These are phyloP conservation scores for Pestalotiopsis sp. DNA, from an alignment of 2,329 filamentous ascomycete species.

Conservation along the genomic window DNA sequence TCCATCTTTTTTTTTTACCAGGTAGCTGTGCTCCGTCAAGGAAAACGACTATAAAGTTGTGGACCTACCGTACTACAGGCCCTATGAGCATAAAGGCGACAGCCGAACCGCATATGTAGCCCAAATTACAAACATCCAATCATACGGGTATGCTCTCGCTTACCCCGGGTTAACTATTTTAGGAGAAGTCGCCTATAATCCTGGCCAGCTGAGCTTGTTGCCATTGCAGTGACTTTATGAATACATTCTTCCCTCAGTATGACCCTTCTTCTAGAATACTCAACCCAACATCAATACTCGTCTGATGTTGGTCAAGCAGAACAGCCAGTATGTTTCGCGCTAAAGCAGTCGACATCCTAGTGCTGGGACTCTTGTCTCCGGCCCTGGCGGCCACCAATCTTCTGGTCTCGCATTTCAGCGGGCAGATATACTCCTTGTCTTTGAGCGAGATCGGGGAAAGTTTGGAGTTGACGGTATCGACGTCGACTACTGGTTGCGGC, in stretches of 20 bases:
- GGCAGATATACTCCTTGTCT: conserved; percentile 39
- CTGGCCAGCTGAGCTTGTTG: background rate
- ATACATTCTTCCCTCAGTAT: background rate
- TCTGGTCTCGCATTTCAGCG: conserved; percentile 42
- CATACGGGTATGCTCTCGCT: background rate
- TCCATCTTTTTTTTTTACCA: background rate
- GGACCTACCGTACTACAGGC: background rate
- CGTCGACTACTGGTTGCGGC: conserved; percentile 33
- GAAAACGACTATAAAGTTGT: background rate
- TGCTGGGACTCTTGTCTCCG: background rate
- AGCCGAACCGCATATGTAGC: background rate
- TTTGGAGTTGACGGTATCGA: conserved; percentile 29
- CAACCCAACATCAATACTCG: background rate
- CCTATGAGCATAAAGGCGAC: background rate
- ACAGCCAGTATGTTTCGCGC: background rate
- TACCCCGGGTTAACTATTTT: background rate
- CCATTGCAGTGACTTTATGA: background rate
- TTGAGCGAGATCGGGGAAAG: conserved; percentile 26
- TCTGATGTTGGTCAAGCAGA: background rate
- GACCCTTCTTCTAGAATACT: background rate
- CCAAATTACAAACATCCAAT: background rate
- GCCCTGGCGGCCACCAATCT: conserved; percentile 31
- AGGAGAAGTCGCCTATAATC: background rate
- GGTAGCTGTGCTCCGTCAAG: background rate
- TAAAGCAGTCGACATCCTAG: background rate